Evolutionary conservation across 2,329 filamentous ascomycete species (phyloP).

Genomic region (Colletotrichum tamarilloi): DNA sequence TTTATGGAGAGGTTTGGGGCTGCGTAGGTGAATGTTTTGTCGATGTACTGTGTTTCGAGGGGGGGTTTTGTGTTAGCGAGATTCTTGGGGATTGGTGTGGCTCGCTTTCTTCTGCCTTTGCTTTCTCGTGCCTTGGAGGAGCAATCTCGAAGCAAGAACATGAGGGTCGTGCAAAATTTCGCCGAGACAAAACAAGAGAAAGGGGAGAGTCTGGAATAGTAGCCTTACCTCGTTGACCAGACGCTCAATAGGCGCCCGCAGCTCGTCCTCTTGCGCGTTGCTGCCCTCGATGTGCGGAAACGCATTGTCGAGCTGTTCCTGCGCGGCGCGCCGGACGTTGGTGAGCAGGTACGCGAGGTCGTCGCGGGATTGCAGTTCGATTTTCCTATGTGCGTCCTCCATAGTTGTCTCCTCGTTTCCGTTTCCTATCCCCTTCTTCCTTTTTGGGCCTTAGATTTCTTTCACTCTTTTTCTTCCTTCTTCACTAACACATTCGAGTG

Average conservation of each 20-base stretch:
- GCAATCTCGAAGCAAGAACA: no score
- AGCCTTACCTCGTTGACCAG: slow-evolving; percentile 66
- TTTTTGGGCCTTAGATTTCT: background rate
- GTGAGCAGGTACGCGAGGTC: slow-evolving; percentile 77
- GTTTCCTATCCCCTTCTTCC: background rate
- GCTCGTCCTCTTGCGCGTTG: slow-evolving; percentile 58
- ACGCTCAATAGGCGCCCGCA: slow-evolving; percentile 68
- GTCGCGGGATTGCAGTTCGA: slow-evolving; percentile 82
- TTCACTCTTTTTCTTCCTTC: background rate
- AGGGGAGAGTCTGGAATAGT: no score
- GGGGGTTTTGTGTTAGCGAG: background rate
- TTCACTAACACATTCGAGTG: background rate
- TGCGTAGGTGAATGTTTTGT: slow-evolving; percentile 68
- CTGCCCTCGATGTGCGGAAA: slow-evolving; percentile 71
- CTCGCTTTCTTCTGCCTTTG: background rate
- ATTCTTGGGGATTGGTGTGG: no score
- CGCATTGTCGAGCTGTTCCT: slow-evolving; percentile 73
- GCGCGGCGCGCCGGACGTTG: slow-evolving; percentile 76
- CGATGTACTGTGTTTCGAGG: slow-evolving; percentile 63
- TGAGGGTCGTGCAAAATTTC: no score
- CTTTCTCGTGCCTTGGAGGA: no score
- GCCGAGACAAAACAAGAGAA: no score
- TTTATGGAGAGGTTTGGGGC: slow-evolving; percentile 72
- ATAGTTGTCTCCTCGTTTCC: slow-evolving; percentile 36
- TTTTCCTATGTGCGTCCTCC: slow-evolving; percentile 71